Evolutionary conservation across 768 basidiomycete species (phyloP).

Genomic region (Russula vinacea): DNA sequence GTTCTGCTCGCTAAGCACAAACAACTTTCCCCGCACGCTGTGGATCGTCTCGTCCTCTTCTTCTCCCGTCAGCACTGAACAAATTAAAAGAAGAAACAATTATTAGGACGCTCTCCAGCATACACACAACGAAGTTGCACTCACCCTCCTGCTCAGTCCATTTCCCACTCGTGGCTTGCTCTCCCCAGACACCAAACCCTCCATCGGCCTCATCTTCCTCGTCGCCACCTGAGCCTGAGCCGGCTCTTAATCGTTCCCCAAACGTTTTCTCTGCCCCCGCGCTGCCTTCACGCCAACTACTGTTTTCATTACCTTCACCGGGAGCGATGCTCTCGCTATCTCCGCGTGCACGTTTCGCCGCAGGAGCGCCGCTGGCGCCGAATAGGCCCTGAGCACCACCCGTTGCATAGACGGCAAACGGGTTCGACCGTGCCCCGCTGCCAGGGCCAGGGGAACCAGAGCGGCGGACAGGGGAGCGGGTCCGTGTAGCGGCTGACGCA

Average conservation of each 20-base stretch:
- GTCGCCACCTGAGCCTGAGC: slow-evolving; percentile 45
- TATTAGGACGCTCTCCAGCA: neutral
- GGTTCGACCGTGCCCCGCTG: slow-evolving; percentile 48
- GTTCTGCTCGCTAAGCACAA: slow-evolving; percentile 51
- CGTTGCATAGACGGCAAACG: slow-evolving; percentile 46
- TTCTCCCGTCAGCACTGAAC: slow-evolving; percentile 68
- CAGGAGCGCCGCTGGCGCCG: slow-evolving; percentile 39
- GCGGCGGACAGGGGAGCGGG: slow-evolving; percentile 50
- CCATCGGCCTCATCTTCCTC: slow-evolving; percentile 42
- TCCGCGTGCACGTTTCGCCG: slow-evolving; percentile 51
- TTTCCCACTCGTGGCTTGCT: slow-evolving; percentile 44
- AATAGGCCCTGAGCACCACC: slow-evolving; percentile 48
- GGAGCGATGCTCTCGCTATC: slow-evolving; percentile 30
- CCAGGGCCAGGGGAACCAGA: slow-evolving; percentile 43
- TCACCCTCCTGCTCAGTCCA: slow-evolving; percentile 68
- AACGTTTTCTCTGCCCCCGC: slow-evolving; percentile 39
- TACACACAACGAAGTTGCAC: slow-evolving; percentile 29
- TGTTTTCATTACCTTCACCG: slow-evolving; percentile 30
- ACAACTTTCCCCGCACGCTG: slow-evolving; percentile 77
- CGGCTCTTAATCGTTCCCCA: slow-evolving; percentile 64
- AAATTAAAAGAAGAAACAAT: too few species aligned
- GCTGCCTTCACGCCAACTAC: slow-evolving; percentile 13
- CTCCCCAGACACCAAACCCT: slow-evolving; percentile 46
- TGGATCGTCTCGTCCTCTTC: slow-evolving; percentile 77
- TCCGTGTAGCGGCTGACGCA: slow-evolving; percentile 48